These are phyloP conservation scores for Epicoccum sorghinum DNA, from an alignment of 2,329 filamentous ascomycete genomes.

Conservation along the genomic window DNA sequence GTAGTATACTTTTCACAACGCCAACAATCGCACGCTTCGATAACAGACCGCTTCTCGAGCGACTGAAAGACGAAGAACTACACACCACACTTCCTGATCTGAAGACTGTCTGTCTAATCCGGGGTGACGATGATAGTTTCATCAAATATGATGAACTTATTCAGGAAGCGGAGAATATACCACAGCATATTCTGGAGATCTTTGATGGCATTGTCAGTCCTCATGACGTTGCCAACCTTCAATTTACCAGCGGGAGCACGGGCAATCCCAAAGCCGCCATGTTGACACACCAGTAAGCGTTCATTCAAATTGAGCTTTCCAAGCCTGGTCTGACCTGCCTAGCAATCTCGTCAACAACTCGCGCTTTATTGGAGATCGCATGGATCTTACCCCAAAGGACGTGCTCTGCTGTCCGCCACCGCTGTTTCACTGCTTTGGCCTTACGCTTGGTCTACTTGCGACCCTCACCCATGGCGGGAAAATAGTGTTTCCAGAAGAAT, in stretches of 20 bases:
- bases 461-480: conserved; percentile 76
- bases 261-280: conserved; percentile 48
- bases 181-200: conserved; percentile 43
- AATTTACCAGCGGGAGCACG: conserved; percentile 49
- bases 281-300: conserved; percentile 46
- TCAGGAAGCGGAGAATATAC: conserved; percentile 33
- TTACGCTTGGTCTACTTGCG: conserved; percentile 76
- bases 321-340: neutral
- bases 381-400: conserved; percentile 69
- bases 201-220: conserved; percentile 45
- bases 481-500: conserved; percentile 74
- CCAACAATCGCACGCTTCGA: conserved; percentile 70
- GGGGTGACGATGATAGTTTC: conserved; percentile 54
- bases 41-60: conserved; percentile 63
- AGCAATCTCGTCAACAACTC: conserved; percentile 51
- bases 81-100: conserved; percentile 33
- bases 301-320: neutral
- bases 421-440: conserved; percentile 84
- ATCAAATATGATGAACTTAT: conserved; percentile 66
- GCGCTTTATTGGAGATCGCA: conserved; percentile 66
- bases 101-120: conserved; percentile 40
- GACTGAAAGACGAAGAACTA: conserved; percentile 30
- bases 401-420: conserved; percentile 81
- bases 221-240: conserved; percentile 45
- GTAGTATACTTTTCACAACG: conserved; percentile 75